Percentiles rank a stretch among this genome's conserved stretches.
phyloP scores from a whole-genome alignment of 225 moss, liverwort and hornwort species.

The Anthoceros angustus region DNA sequence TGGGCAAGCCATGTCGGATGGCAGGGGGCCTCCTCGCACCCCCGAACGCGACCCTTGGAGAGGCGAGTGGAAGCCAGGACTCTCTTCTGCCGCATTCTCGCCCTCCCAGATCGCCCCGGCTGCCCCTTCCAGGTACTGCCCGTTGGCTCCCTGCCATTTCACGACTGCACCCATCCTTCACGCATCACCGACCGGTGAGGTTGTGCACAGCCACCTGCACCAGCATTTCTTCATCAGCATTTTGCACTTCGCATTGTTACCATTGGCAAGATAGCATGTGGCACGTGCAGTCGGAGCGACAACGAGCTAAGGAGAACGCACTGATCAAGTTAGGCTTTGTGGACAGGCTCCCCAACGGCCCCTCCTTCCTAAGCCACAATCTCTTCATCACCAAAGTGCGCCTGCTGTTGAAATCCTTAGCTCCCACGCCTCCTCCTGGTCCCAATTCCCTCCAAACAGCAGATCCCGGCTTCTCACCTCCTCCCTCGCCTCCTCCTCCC shows the following conservation, averaged over 20 bases:
- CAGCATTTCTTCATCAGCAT: neutral
- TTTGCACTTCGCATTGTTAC: neutral
- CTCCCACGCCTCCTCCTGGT: neutral
- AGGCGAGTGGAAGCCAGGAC: neutral
- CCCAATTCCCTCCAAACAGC: neutral
- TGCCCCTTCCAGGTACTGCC: slow-evolving; percentile 3
- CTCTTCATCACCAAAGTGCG: slow-evolving; percentile 1
- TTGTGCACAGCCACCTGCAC: neutral
- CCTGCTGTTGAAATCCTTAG: slow-evolving; percentile 2
- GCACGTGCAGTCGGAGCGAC: neutral
- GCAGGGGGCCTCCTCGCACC: too few relatives aligned
- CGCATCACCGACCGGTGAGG: too few relatives aligned
- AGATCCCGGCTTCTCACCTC: neutral
- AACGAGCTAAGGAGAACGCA: slow-evolving; percentile 2
- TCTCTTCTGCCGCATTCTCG: neutral
- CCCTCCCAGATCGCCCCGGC: slow-evolving; percentile 5
- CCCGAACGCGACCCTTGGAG: neutral
- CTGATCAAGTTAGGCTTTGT: slow-evolving; percentile 3
- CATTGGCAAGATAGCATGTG: neutral
- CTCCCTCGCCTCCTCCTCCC: neutral
- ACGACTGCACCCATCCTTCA: neutral
- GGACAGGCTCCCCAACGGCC: neutral
- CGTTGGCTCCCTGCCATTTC: neutral
- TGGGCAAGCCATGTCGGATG: too few relatives aligned
- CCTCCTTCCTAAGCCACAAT: neutral